Evolutionary conservation across 1,284 basidiomycete genomes (phyloP).

Genomic region (Malassezia yamatoensis): DNA sequence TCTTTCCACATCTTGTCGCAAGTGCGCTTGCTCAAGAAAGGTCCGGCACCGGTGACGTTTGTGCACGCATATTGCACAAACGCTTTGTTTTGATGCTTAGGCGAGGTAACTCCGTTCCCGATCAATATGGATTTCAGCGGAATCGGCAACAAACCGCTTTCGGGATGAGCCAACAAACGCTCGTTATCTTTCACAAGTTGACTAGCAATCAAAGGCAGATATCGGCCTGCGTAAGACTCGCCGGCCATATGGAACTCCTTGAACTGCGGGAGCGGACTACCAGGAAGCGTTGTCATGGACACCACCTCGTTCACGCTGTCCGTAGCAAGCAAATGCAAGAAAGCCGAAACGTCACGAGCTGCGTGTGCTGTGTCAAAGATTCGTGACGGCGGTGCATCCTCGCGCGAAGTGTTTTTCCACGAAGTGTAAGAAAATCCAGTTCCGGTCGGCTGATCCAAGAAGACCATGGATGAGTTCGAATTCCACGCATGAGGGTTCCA

Average conservation of each 20-base stretch:
- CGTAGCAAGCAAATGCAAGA: constrained; percentile 39
- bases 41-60: constrained; percentile 26
- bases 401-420: constrained; percentile 34
- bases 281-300: constrained; percentile 7
- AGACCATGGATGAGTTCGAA: constrained; percentile 40
- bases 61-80: constrained; percentile 42
- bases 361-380: constrained; percentile 31
- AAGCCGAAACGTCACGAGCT: constrained; percentile 40
- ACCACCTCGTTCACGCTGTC: constrained; percentile 22
- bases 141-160: constrained; percentile 32
- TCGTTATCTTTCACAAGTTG: constrained; percentile 42
- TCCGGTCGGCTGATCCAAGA: constrained; percentile 45
- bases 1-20: constrained; percentile 30
- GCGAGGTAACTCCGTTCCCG: constrained; percentile 46
- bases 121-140: constrained; percentile 37
- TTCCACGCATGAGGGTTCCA: constrained; percentile 41
- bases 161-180: constrained; percentile 26
- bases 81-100: constrained; percentile 37
- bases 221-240: constrained; percentile 43
- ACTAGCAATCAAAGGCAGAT: constrained; percentile 36
- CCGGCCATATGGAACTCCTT: constrained; percentile 39
- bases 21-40: constrained; percentile 25
- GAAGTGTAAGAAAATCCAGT: constrained; percentile 43
- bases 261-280: constrained; percentile 4
- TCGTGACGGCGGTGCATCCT: constrained; percentile 30